Evolutionary conservation across 129 eudicot genomes (phyloP), one percentile per base, ranked within the genome.

Genomic region (Kitagawia praeruptora): DNA sequence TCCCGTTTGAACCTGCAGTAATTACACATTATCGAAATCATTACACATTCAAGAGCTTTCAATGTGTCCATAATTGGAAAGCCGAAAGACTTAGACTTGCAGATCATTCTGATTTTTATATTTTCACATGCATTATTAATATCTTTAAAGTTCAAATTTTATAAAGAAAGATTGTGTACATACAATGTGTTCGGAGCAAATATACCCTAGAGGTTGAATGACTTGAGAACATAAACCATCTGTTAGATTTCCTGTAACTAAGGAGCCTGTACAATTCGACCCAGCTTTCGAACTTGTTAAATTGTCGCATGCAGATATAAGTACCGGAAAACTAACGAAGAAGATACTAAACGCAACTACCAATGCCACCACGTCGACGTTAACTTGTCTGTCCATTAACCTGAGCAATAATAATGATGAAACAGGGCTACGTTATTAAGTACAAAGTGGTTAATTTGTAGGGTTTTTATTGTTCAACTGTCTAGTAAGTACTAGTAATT

Each of bases 121-220:
- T 40, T 46, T 46, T 11, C 15, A 0, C 42, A 40, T 40, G 13
- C 13, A 18, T 23, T 1, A 51, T 34, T 34, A 34, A 34, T 34
- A 34, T 34, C 37, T 1, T 34, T 1, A 34, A 34, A 34, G 37
- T 34, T 34, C 2, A 34, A 34, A 34, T 34, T 34, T 34, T 34
- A 34, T 51, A 56, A 11, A 8, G 66, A n/a, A n/a, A 58, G 28
- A n/a, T 58, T 1, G 25, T 58, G 15, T n/a, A 61, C 69, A 15
- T 25, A 61, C 69, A 61, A 61, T 61, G 69, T 61, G 69, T 61
- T 61, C 69, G 34, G 69, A 61, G 69, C 69, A 61, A 25, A 8
- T 61, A 61, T 61, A 61, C 2, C 69, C 69, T 9, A 61, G 69
- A n/a, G 69, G 69, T 10, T n/a, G 69, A 61, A 61, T 61, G 34